These are phyloP conservation scores for Alternaria consortialis DNA, from an alignment of 2,329 filamentous ascomycete species.

Conservation along the genomic window DNA sequence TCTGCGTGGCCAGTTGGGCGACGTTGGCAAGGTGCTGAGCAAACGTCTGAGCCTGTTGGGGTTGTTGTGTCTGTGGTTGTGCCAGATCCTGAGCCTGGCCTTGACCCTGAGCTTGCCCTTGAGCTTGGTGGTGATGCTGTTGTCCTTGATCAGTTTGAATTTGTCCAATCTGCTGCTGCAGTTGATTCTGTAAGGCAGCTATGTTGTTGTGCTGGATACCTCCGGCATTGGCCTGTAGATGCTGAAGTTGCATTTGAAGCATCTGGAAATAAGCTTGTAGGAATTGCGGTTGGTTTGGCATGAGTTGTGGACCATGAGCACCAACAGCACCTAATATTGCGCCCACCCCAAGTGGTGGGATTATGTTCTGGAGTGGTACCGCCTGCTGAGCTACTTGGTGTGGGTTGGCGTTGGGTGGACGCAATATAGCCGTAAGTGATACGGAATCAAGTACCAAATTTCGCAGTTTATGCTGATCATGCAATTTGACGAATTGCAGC, in stretches of 20 bases:
- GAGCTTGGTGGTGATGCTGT: slow-evolving; percentile 1
- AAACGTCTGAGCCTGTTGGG: slow-evolving; percentile 6
- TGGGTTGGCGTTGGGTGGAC: slow-evolving; percentile 16
- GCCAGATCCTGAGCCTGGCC: not conserved
- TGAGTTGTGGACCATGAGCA: slow-evolving; percentile 17
- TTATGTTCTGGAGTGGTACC: slow-evolving; percentile 4
- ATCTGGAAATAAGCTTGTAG: slow-evolving; percentile 30
- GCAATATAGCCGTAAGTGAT: slow-evolving; percentile 62
- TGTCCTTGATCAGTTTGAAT: slow-evolving; percentile 4
- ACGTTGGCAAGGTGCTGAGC: slow-evolving; percentile 11
- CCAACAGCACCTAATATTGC: slow-evolving; percentile 15
- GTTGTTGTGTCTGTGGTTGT: slow-evolving; percentile 11
- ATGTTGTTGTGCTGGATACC: slow-evolving; percentile 28
- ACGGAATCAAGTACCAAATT: slow-evolving; percentile 70
- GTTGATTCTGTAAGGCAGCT: slow-evolving; percentile 20
- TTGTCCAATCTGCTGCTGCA: slow-evolving; percentile 25
- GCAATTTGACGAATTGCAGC: slow-evolving; percentile 59
- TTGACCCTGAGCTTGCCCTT: slow-evolving; percentile 1
- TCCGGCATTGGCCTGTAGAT: slow-evolving; percentile 27
- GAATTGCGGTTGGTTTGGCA: slow-evolving; percentile 22
- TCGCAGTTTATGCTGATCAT: slow-evolving; percentile 60
- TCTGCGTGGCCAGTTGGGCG: slow-evolving; percentile 11
- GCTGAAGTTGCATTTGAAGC: slow-evolving; percentile 32
- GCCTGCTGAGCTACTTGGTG: slow-evolving; percentile 9
- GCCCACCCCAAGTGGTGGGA: slow-evolving; percentile 4